These are phyloP conservation scores for Plectranthus barbatus DNA, from an alignment of 257 asterid species.

Conservation along the genomic window DNA sequence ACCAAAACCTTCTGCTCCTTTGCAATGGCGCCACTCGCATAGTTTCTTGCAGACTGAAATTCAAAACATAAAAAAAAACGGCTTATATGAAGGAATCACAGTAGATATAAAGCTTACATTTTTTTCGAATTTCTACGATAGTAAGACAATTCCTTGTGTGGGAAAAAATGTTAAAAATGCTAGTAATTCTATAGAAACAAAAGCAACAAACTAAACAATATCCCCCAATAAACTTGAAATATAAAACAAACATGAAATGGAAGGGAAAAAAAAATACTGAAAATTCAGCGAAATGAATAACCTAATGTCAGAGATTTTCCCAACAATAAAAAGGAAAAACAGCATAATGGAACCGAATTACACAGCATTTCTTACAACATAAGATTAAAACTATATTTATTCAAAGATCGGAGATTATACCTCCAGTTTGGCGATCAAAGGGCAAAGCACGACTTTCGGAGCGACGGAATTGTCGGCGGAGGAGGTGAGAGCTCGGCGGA, in stretches of 20 bases:
- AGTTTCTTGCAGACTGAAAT: slow-evolving; percentile 49
- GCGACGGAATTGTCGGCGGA: slow-evolving; percentile 42
- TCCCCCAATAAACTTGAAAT: not conserved
- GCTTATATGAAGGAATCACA: not conserved
- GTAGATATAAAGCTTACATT: not conserved
- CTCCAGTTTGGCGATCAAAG: slow-evolving; percentile 31
- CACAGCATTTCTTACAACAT: not conserved
- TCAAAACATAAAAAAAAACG: slow-evolving; percentile 1
- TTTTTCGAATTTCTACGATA: not conserved
- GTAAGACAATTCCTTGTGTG: not conserved
- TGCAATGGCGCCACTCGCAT: slow-evolving; percentile 36
- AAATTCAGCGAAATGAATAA: not conserved
- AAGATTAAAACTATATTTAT: not conserved
- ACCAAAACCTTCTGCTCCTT: slow-evolving; percentile 65
- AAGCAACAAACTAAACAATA: not conserved
- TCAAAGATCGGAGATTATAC: slow-evolving; percentile 15
- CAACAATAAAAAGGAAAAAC: not conserved
- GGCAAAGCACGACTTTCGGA: slow-evolving; percentile 27
- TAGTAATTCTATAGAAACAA: not conserved
- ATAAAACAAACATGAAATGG: not conserved
- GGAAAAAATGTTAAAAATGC: not conserved
- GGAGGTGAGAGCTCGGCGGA: slow-evolving; percentile 42
- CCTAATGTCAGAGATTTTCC: not conserved
- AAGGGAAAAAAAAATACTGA: not conserved
- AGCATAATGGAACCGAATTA: not conserved